Base-by-base conservation (phyloP, 139 green algal species). In the Chlamydomonas schloesseri region DNA sequence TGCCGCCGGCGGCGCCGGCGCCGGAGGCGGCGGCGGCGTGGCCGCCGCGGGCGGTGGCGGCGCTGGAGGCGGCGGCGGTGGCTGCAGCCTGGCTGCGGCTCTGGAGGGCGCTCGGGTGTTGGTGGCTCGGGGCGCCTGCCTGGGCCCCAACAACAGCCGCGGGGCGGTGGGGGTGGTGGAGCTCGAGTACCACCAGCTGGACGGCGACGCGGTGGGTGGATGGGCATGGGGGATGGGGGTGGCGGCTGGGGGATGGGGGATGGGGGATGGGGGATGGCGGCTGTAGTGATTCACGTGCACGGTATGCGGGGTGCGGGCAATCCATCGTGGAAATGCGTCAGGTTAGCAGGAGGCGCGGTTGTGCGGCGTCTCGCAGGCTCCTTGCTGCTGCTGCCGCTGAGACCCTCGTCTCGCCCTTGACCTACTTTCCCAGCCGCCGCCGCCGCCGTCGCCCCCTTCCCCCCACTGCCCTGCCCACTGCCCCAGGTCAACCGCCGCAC, bases 141-240 rank as follows among this genome's bases (percentile, higher is more conserved):
- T 90, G 76, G 76, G 76, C 47, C 21, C 34, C 11, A 46, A 70
- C 73, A 86, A 85, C 55, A 88, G 58, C 11, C 87, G 87, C 13
- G 87, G 87, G 33, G 62, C 81, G 31, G 60, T 90, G 31, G 87
- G 87, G 50, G 87, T 90, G 47, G 87, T 90, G 50, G 87, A 90
- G 76, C 33, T n/a, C 29, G 87, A 90, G 87, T 90, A 90, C 53
- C 58, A 72, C 37, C 60, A 77, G n/a, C 31, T 88, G 67, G 81
- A 88, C 21, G 87, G 81, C 9, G 87, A 90, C 47, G 71, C 73
- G 81, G 87, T 89, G 77, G 34, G 84, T 9, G 11, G 13, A 46
- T n/a, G 50, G 15, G 65, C 37, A 55, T 65, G 34, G n/a, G 23
- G 26, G 26, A 46, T 23, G 11, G 34, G n/a, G n/a, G 58, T 20